Percentiles rank a stretch among this genome's conserved stretches.
Conservation (phyloP, 2,329 filamentous ascomycete species). For the Dichotomopilus funicola region DNA sequence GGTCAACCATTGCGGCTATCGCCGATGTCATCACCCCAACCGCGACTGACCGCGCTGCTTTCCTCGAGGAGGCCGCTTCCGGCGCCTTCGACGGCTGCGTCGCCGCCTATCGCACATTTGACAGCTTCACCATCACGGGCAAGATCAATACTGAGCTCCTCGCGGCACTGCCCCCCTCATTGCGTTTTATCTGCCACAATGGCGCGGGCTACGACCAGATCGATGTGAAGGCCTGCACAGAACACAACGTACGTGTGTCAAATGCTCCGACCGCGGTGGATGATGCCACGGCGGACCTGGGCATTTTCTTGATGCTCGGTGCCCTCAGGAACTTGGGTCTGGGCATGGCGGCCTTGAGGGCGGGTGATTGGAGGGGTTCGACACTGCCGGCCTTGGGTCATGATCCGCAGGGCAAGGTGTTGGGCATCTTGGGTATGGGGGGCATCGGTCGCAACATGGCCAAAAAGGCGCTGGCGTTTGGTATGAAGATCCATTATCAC, state of each 20-base stretch:
- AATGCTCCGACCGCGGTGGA: slow-evolving; percentile 78
- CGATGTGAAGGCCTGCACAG: slow-evolving; percentile 64
- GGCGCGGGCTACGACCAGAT: slow-evolving; percentile 83
- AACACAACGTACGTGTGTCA: slow-evolving; percentile 61
- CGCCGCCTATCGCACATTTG: slow-evolving; percentile 66
- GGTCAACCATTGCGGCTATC: slow-evolving; percentile 53
- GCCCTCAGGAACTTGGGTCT: slow-evolving; percentile 67
- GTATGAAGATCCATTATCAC: slow-evolving; percentile 68
- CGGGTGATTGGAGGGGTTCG: slow-evolving; percentile 60
- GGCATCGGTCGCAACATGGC: slow-evolving; percentile 75
- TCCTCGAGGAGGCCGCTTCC: slow-evolving; percentile 60
- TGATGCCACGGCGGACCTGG: slow-evolving; percentile 75
- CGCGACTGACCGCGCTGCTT: slow-evolving; percentile 56
- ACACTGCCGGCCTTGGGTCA: slow-evolving; percentile 57
- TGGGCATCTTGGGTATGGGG: slow-evolving; percentile 81
- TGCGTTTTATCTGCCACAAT: slow-evolving; percentile 56
- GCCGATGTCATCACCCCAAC: slow-evolving; percentile 60
- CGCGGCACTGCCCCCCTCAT: slow-evolving; percentile 43
- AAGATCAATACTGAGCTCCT: slow-evolving; percentile 65
- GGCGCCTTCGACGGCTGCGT: slow-evolving; percentile 60
- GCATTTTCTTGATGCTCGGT: slow-evolving; percentile 74
- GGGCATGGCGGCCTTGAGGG: slow-evolving; percentile 58
- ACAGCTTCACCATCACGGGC: slow-evolving; percentile 58
- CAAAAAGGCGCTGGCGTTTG: slow-evolving; percentile 66
- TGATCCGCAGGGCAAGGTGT: slow-evolving; percentile 69